These are phyloP conservation scores for Trametes gibbosa DNA, from an alignment of 768 basidiomycete species.

Conservation along the genomic window DNA sequence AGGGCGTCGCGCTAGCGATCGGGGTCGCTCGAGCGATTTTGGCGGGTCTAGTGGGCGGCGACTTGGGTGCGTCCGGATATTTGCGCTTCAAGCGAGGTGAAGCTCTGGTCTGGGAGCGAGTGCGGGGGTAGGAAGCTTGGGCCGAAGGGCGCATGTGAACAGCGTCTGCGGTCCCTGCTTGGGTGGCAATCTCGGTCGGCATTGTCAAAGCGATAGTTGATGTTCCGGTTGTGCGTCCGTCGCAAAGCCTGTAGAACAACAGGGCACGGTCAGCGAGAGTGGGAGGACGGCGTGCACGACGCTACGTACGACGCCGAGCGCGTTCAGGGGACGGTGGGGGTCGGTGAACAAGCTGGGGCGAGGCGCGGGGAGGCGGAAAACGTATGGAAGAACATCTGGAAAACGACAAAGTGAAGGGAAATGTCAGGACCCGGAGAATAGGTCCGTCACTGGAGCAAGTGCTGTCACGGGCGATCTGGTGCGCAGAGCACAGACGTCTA, in stretches of 20 bases:
- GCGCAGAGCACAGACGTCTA: not conserved
- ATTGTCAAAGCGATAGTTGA: not conserved
- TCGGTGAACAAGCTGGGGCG: not conserved
- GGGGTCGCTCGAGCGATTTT: not conserved
- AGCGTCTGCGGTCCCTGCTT: not conserved
- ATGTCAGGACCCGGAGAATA: not conserved
- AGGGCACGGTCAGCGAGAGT: not conserved
- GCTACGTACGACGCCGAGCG: not conserved
- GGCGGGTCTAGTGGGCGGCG: not conserved
- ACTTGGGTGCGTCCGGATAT: not conserved
- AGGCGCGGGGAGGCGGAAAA: not conserved
- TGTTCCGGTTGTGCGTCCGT: not conserved
- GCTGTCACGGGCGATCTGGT: conserved; percentile 8
- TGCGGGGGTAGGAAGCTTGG: not conserved
- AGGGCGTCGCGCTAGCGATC: not conserved
- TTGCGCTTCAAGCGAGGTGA: conserved; percentile 5
- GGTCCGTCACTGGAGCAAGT: conserved; percentile 10
- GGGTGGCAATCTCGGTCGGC: not conserved
- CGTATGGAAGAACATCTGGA: not conserved
- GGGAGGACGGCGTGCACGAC: not conserved
- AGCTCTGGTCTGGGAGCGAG: conserved; percentile 3
- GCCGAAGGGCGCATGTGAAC: not conserved
- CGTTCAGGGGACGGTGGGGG: not conserved
- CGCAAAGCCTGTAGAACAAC: not conserved
- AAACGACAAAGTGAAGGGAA: conserved; percentile 7